Evolutionary conservation across 2,329 filamentous ascomycete species (phyloP).

Genomic region (Myriosclerotinia duriaeana): DNA sequence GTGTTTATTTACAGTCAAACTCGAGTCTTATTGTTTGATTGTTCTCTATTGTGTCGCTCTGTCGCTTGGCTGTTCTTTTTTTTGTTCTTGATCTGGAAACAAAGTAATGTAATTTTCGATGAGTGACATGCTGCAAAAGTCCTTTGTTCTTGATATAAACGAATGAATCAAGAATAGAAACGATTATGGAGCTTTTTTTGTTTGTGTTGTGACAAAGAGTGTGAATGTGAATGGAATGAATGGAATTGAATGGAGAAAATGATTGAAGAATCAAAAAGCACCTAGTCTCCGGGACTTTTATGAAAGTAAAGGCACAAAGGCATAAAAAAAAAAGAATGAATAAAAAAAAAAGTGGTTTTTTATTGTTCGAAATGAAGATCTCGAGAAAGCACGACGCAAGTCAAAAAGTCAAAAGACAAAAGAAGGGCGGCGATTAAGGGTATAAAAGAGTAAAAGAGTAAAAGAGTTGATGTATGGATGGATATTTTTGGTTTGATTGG

Average conservation of each 20-base stretch:
- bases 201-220: neutral
- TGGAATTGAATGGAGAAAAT: neutral
- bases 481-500: no score
- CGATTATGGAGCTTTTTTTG: neutral
- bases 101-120: slow-evolving; percentile 8
- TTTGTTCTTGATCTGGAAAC: slow-evolving; percentile 17
- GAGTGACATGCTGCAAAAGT: slow-evolving; percentile 11
- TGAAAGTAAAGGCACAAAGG: neutral
- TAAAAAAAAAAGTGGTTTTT: neutral
- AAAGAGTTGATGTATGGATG: no score
- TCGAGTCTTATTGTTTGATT: neutral
- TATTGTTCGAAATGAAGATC: slow-evolving; percentile 5
- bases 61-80: neutral
- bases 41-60: neutral
- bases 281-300: slow-evolving; percentile 15
- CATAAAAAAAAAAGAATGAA: neutral
- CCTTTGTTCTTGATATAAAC: slow-evolving; percentile 7
- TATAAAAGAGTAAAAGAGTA: no score
- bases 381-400: neutral
- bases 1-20: slow-evolving; percentile 15
- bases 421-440: neutral
- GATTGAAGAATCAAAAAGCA: neutral
- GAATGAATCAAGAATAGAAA: slow-evolving; percentile 23
- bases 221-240: slow-evolving; percentile 5
- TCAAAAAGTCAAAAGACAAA: neutral